Evolutionary conservation across 2,329 filamentous ascomycete species (phyloP).

Genomic region (Geosmithia putterillii): DNA sequence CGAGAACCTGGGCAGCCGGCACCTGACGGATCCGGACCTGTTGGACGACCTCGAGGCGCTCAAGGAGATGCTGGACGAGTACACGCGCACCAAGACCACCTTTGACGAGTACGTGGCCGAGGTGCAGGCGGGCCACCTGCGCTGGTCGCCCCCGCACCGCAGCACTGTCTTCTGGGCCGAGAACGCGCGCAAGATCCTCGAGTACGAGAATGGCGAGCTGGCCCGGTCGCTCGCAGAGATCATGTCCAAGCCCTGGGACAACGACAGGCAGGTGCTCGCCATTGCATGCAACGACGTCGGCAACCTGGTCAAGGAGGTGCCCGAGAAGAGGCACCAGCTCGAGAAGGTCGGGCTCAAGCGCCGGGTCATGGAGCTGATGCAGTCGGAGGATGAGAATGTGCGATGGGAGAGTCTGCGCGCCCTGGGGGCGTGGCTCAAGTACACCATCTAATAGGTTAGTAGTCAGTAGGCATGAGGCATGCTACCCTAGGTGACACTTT

Average conservation of each 20-base stretch:
- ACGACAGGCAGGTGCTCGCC: slow-evolving; percentile 77
- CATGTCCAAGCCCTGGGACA: slow-evolving; percentile 59
- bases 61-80: slow-evolving; percentile 52
- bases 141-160: slow-evolving; percentile 86
- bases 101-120: slow-evolving; percentile 87
- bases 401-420: slow-evolving; percentile 87
- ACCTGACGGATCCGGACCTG: slow-evolving; percentile 52
- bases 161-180: slow-evolving; percentile 84
- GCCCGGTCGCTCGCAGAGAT: slow-evolving; percentile 78
- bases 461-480: too few species aligned
- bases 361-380: slow-evolving; percentile 88
- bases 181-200: slow-evolving; percentile 77
- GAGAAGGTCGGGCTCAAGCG: slow-evolving; percentile 79
- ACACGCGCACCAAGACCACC: slow-evolving; percentile 60
- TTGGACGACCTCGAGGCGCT: slow-evolving; percentile 49
- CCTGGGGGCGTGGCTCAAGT: slow-evolving; percentile 55
- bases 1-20: slow-evolving; percentile 48
- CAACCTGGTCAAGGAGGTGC: slow-evolving; percentile 77
- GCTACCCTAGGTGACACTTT: too few species aligned
- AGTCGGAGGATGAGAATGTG: slow-evolving; percentile 74
- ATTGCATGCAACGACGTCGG: slow-evolving; percentile 91
- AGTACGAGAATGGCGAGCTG: slow-evolving; percentile 68
- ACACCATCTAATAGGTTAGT: slow-evolving; percentile 42
- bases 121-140: slow-evolving; percentile 72
- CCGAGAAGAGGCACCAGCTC: slow-evolving; percentile 66